Evolutionary conservation across 345 rosid species (phyloP), one percentile per base, ranked within the genome.

Genomic region (Raphanus raphanistrum): DNA sequence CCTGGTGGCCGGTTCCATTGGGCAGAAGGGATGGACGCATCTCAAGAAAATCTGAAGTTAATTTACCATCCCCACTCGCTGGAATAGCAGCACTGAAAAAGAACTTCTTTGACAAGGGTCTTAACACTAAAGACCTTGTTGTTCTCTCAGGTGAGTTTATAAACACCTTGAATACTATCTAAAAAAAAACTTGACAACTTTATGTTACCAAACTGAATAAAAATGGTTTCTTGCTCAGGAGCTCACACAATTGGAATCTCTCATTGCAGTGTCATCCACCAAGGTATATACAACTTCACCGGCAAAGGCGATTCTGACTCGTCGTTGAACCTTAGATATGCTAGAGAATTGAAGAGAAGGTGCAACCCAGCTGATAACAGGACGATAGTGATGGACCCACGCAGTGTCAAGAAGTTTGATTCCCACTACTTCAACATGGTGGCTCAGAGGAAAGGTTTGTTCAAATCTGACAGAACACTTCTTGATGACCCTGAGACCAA

Each of bases 11-110:
- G 0, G 87, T 89, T 76, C 87, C 88, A 16, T 74, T 85, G 0
- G 93, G 93, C 0, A 62, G 93, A 32, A 89, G 90, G 79, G 93
- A 89, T 71, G 93, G 93, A 36, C 86, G 77, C 10, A 71, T 87
- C 73, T 87, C 93, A 5, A 66, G 2, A 15, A 0, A 55, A 2
- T 54, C 63, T 0, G 91, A 87, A 60, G 86, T 63, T 13, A 38
- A 32, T 21, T 12, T 89, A 28, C 90, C 90, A 27, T 58, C 89
- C 1, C 88, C 87, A 59, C 73, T 70, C 2, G 73, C 80, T 50
- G 79, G 72, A 74, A 74, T 87, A 35, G 26, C 68, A 2, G 1
- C 12, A 58, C 63, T 84, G 2, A 87, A 87, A 12, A 66, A 79
- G 50, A 71, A 60, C 12, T 87, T 89, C 73, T 38, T 76, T 45